These are phyloP conservation scores for Lepidopterella palustris DNA, from an alignment of 495 filamentous ascomycete genomes.

Conservation along the genomic window DNA sequence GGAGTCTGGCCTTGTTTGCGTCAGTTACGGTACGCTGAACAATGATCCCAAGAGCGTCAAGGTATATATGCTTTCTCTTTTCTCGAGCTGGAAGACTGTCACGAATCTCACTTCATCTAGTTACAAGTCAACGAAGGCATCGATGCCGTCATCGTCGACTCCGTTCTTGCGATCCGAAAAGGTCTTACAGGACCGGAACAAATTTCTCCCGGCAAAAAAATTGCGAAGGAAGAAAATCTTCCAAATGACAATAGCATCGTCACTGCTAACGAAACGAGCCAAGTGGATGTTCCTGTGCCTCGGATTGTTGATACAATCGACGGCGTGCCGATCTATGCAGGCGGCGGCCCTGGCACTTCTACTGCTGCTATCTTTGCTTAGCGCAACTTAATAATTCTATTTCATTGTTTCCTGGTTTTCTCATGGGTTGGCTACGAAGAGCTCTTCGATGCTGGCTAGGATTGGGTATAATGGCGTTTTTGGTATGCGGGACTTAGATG, in stretches of 20 bases:
- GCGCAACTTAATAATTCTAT: too few species aligned
- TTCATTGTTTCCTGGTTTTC: too few species aligned
- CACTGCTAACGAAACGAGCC: too few species aligned
- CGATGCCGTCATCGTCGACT: constrained; percentile 94
- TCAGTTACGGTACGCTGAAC: constrained; percentile 87
- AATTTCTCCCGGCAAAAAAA: neutral
- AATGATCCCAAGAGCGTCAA: constrained; percentile 80
- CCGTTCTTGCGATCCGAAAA: constrained; percentile 74
- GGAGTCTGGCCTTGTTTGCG: constrained; percentile 86
- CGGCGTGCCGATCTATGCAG: constrained; percentile 11
- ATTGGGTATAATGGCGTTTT: too few species aligned
- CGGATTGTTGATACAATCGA: constrained; percentile 13
- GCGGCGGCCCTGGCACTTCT: constrained; percentile 4
- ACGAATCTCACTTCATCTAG: constrained; percentile 37
- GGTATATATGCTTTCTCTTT: constrained; percentile 44
- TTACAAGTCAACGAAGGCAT: constrained; percentile 91
- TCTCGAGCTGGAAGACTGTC: neutral
- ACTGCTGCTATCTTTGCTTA: neutral
- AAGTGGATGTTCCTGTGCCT: too few species aligned
- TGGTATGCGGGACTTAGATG: too few species aligned
- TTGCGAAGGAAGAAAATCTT: neutral
- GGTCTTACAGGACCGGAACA: constrained; percentile 49
- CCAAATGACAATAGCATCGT: too few species aligned
- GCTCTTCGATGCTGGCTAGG: too few species aligned
- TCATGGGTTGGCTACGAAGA: too few species aligned